These are phyloP conservation scores for Cyberlindnera mycetangii DNA, from an alignment of 805 yeast genomes.

Conservation along the genomic window DNA sequence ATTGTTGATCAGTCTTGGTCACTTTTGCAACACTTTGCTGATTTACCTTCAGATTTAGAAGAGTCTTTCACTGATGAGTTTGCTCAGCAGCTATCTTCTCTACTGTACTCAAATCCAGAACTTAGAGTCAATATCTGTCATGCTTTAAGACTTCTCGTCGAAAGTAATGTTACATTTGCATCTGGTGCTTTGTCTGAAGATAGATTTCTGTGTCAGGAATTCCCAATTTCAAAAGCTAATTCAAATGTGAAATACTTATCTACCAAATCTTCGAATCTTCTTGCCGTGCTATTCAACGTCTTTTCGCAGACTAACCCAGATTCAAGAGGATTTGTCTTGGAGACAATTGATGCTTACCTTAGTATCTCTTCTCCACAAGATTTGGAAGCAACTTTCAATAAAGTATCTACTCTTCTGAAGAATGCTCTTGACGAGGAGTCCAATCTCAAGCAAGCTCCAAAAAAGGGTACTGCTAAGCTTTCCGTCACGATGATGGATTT, in stretches of 20 bases:
- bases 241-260: constrained; percentile 62
- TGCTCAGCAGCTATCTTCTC: constrained; percentile 71
- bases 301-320: constrained; percentile 87
- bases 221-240: constrained; percentile 54
- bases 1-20: constrained; percentile 92
- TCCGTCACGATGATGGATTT: constrained; percentile 90
- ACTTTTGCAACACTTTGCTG: constrained; percentile 83
- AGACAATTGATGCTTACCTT: constrained; percentile 79
- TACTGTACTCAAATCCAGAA: constrained; percentile 70
- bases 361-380: constrained; percentile 67
- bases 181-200: constrained; percentile 58
- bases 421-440: constrained; percentile 65
- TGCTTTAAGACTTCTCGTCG: constrained; percentile 73
- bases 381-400: constrained; percentile 72
- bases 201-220: constrained; percentile 54
- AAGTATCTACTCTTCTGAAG: constrained; percentile 77
- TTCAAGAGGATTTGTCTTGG: constrained; percentile 78
- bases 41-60: constrained; percentile 73
- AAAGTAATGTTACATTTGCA: constrained; percentile 64
- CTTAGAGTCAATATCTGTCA: constrained; percentile 82
- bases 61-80: constrained; percentile 67
- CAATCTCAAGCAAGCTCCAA: constrained; percentile 29
- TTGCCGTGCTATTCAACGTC: constrained; percentile 88
- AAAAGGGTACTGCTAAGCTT: constrained; percentile 43
- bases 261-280: constrained; percentile 64